Evolutionary conservation across 2,329 filamentous ascomycete species (phyloP).

Genomic region (Sporothrix sp.): DNA sequence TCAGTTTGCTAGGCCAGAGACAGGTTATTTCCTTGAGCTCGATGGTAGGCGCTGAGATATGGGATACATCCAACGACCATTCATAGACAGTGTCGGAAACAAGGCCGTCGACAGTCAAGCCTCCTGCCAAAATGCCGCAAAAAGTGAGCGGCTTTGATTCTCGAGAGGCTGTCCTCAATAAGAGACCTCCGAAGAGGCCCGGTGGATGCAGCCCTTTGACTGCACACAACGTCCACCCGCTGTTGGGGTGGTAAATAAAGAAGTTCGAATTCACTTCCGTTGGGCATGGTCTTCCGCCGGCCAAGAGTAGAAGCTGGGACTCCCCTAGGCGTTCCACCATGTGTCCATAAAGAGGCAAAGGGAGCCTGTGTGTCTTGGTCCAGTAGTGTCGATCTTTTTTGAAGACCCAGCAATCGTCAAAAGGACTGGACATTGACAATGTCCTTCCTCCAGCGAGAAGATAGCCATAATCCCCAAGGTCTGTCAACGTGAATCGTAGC

Average conservation of each 20-base stretch:
- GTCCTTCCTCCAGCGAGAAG: conserved; percentile 70
- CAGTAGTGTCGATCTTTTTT: conserved; percentile 45
- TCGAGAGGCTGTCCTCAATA: conserved; percentile 21
- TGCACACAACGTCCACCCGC: conserved; percentile 39
- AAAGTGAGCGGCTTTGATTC: conserved; percentile 27
- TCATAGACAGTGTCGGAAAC: conserved; percentile 53
- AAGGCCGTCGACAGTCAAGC: conserved; percentile 55
- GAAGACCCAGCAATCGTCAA: conserved; percentile 69
- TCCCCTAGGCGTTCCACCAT: conserved; percentile 43
- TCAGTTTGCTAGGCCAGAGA: background rate
- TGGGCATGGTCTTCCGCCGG: conserved; percentile 50
- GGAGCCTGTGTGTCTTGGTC: conserved; percentile 56
- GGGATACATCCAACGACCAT: conserved; percentile 47
- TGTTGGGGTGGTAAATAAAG: conserved; percentile 40
- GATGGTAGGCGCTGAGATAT: conserved; percentile 20
- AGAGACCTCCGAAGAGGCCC: conserved; percentile 35
- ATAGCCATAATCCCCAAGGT: conserved; percentile 46
- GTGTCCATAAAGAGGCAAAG: conserved; percentile 66
- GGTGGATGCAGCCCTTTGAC: conserved; percentile 27
- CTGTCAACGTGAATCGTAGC: conserved; percentile 70
- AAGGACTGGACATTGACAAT: conserved; percentile 59
- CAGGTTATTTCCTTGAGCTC: background rate
- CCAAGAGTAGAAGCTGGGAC: conserved; percentile 45
- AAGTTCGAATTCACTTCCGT: conserved; percentile 40
- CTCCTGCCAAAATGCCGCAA: conserved; percentile 59